A percentile compares a stretch with the other conserved stretches of the same genome.
phyloP scores from a whole-genome alignment of 1,284 basidiomycete species.

The Xerocomus amazonicus region DNA sequence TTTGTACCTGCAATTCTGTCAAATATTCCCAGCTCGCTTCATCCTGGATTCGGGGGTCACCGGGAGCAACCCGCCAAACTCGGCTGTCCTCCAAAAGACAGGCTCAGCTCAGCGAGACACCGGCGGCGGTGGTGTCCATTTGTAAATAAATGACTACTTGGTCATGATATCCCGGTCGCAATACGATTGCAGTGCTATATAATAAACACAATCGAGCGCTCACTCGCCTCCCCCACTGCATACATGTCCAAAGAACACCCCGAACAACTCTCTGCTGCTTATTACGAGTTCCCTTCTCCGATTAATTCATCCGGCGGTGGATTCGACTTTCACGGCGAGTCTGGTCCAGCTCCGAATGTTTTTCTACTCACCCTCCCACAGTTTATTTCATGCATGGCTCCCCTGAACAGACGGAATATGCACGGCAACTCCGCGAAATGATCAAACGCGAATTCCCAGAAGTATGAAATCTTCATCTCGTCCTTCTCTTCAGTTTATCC shows the following conservation, averaged over 20 bases:
- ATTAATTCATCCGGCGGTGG: conserved; percentile 48
- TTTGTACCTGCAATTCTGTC: neutral
- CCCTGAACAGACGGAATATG: conserved; percentile 47
- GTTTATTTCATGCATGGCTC: conserved; percentile 61
- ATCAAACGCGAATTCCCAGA: conserved; percentile 70
- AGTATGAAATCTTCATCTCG: conserved; percentile 29
- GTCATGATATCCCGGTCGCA: no score
- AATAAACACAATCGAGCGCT: no score
- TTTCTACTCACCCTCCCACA: conserved; percentile 19
- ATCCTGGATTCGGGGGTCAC: neutral
- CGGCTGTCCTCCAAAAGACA: no score
- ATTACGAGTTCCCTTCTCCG: conserved; percentile 52
- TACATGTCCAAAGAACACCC: no score
- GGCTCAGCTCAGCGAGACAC: no score
- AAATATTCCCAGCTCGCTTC: neutral
- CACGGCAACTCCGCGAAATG: conserved; percentile 60
- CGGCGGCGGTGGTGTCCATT: no score
- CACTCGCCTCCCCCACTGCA: no score
- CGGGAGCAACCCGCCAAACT: neutral
- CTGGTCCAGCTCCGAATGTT: neutral
- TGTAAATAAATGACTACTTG: no score
- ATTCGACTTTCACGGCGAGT: conserved; percentile 66
- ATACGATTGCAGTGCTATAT: no score
- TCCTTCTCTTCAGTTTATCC: neutral
- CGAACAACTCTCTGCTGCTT: conserved; percentile 40